Evolutionary conservation across 371 early-diverging fungal species (phyloP), one percentile per base, ranked within the genome.

Genomic region (Mucor piriformis): DNA sequence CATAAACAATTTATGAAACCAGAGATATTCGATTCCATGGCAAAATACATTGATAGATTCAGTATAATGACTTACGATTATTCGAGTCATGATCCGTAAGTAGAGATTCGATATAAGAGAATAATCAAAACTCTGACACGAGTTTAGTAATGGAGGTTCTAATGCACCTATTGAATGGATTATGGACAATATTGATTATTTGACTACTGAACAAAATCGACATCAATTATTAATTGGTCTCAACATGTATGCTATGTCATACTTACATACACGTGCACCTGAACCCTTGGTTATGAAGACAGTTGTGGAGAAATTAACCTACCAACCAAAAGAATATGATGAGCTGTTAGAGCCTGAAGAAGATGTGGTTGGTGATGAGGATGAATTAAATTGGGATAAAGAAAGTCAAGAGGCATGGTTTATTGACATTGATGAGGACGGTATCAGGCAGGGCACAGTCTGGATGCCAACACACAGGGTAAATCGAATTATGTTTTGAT

Each of bases 41-140:
- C 74, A 23, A 54, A 64, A 3, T 60, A 73, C 37, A 76, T 85
- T 3, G 84, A 84, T 57, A 57, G 72, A n/a, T 83, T 88, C 51
- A 77, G 76, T 24, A 57, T 88, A 20, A 86, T 88, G 85, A 83
- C 84, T 4, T 86, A 86, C 63, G 88, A 88, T 57, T 85, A 73
- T 66, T 82, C 84, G 1, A 69, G 65, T 16, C 67, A 70, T 27
- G 40, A 67, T 24, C 62, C 59, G 79, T 81, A 66, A 68, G 67
- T 57, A 18, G 21, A 11, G 18, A 37, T 40, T 6, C 35, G 21
- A 38, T n/a, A 20, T 34, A 18, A 24, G 51, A 46, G 11, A 29
- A 8, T 29, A 29, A 29, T 29, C 29, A 6, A 29, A 29, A 29
- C 8, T 10, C n/a, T 27, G 15, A 15, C 33, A n/a, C n/a, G n/a